Percentiles rank a stretch among this genome's conserved stretches.
Evolutionary conservation across 2,329 filamentous ascomycete species (phyloP).

Genomic region (Domatiomyces globalis): DNA sequence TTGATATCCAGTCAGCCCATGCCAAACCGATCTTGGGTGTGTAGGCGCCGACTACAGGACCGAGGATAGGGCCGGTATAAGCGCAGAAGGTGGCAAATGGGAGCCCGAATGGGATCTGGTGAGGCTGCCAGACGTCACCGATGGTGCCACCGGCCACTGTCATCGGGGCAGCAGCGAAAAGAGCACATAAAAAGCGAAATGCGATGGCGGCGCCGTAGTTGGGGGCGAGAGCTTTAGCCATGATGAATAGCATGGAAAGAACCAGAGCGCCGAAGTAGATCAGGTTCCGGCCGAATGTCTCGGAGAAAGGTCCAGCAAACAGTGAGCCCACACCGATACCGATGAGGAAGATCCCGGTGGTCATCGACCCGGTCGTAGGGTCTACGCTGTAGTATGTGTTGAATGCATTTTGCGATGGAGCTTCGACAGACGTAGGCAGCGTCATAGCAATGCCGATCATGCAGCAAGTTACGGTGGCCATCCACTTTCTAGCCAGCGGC

Average conservation of each 20-base stretch:
- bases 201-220: conserved; percentile 34
- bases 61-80: conserved; percentile 22
- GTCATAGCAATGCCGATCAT: no score
- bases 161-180: conserved; percentile 34
- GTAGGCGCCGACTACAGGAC: conserved; percentile 33
- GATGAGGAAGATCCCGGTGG: conserved; percentile 27
- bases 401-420: no score
- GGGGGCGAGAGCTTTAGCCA: conserved; percentile 34
- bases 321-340: conserved; percentile 37
- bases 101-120: conserved; percentile 37
- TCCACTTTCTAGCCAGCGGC: no score
- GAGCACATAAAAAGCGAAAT: conserved; percentile 38
- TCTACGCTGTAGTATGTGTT: no score
- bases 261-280: conserved; percentile 35
- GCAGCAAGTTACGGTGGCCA: no score
- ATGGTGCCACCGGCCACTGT: conserved; percentile 35
- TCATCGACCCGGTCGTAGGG: no score
- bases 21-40: no score
- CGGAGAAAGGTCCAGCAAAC: conserved; percentile 36
- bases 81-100: conserved; percentile 35
- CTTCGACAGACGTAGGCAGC: no score
- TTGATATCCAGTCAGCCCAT: conserved; percentile 35
- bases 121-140: conserved; percentile 33
- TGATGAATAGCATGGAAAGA: conserved; percentile 37
- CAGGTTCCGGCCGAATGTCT: conserved; percentile 35